Evolutionary conservation across 2,329 filamentous ascomycete genomes (phyloP).

Genomic region (Juglanconis oblonga): DNA sequence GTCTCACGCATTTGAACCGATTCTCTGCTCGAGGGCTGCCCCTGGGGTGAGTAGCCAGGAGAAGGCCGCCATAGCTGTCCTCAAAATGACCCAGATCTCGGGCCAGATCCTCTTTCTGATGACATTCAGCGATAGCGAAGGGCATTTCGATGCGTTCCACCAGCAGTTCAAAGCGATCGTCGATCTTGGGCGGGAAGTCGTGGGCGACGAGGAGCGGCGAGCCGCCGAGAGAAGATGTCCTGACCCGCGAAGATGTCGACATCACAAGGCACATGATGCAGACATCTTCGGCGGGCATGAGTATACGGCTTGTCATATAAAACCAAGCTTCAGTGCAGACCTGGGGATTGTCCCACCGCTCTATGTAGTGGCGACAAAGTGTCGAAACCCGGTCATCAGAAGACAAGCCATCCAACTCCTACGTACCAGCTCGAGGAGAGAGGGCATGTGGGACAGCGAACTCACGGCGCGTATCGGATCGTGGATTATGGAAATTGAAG

Average conservation of each 20-base stretch:
- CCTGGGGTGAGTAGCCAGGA: conserved; percentile 52
- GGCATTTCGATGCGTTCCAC: conserved; percentile 54
- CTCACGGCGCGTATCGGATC: conserved; percentile 52
- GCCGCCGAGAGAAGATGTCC: conserved; percentile 46
- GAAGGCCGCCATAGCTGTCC: conserved; percentile 56
- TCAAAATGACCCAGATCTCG: conserved; percentile 63
- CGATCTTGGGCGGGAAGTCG: conserved; percentile 55
- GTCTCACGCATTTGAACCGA: conserved; percentile 53
- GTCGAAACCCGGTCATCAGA: conserved; percentile 54
- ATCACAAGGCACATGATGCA: conserved; percentile 32
- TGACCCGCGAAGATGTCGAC: conserved; percentile 40
- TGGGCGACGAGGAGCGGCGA: conserved; percentile 54
- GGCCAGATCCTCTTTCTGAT: conserved; percentile 55
- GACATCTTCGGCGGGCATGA: conserved; percentile 40
- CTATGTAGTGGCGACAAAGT: conserved; percentile 65
- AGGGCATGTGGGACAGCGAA: conserved; percentile 69
- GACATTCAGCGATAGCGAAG: conserved; percentile 58
- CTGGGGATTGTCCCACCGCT: conserved; percentile 63
- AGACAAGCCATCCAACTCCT: conserved; percentile 61
- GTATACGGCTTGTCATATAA: conserved; percentile 49
- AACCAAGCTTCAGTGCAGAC: conserved; percentile 62
- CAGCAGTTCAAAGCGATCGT: conserved; percentile 54
- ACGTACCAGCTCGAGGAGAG: conserved; percentile 56
- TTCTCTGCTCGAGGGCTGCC: conserved; percentile 47
- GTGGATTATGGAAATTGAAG: conserved; percentile 56